Base-by-base conservation (phyloP, 768 basidiomycete species). In the Pleurotus giganteus region DNA sequence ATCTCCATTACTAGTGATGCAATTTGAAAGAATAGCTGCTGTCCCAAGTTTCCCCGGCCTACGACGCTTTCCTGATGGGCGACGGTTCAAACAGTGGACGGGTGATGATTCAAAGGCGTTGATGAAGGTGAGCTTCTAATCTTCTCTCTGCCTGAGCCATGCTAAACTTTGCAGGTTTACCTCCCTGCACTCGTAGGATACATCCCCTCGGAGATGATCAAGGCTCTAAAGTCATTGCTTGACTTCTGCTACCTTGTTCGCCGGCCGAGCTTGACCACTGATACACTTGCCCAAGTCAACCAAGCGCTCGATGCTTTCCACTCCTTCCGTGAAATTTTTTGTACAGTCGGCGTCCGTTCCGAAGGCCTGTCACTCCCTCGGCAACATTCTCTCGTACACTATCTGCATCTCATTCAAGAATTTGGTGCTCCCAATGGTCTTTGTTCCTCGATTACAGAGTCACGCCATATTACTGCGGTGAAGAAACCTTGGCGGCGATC, bases 401-500 rank as follows among this genome's bases (percentile, higher is more conserved):
- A 66, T 17, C 19, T 23, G 5, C 17, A 28, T 2, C n/a, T 50
- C 17, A 63, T 65, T 23, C 51, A 57, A 28, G 28, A 39, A 2
- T 64, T 59, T 54, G 60, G 61, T 4, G 59, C 63, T 4, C 65
- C 60, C 3, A 57, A 64, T 24, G 61, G 65, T 11, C 36, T 61
- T 9, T 65, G 60, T 45, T 61, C 65, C n/a, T 63, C 65, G 3
- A 64, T 64, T 24, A 63, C 59, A 7, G 63, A 66, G 51, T 60
- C 63, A 1, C 61, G 62, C 26, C 65, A 66, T 31, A 66, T 63
- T 37, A 61, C 61, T 3, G 63, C 65, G 12, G 63, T 66, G 13
- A 65, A 66, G 47, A 53, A 60, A 27, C 65, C 63, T 4, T 66
- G 63, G 61, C 39, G 56, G 2, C 53, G 61, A 1, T 66, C 65